Evolutionary conservation across 805 yeast genomes (phyloP).

Genomic region (Brettanomyces naardenensis): DNA sequence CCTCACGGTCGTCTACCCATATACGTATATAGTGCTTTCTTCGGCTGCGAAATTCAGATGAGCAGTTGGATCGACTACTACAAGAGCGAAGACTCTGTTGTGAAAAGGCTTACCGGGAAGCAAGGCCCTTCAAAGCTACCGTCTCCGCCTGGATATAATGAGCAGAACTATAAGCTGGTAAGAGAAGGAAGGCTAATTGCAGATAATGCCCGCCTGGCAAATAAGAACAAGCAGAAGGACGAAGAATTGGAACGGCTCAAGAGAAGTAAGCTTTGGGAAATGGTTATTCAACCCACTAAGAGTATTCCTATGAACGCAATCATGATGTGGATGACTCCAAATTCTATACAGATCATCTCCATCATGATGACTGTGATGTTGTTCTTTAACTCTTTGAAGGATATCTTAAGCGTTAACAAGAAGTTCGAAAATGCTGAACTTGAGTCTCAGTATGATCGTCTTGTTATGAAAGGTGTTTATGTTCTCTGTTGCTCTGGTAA

Average conservation of each 20-base stretch:
- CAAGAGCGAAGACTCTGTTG: conserved; percentile 4
- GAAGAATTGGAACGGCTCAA: conserved; percentile 31
- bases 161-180: conserved; percentile 10
- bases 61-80: conserved; percentile 7
- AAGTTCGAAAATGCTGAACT: conserved; percentile 36
- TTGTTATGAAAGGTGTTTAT: conserved; percentile 20
- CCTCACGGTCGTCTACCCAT: too few species aligned
- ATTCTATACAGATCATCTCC: conserved; percentile 81
- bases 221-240: conserved; percentile 20
- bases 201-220: neutral
- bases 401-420: conserved; percentile 49
- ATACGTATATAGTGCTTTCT: too few species aligned
- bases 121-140: conserved; percentile 7
- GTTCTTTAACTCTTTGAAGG: conserved; percentile 68
- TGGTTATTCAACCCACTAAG: conserved; percentile 77
- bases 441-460: conserved; percentile 14
- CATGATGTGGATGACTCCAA: conserved; percentile 92
- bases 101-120: conserved; percentile 3
- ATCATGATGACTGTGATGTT: conserved; percentile 84
- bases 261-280: conserved; percentile 74
- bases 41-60: too few species aligned
- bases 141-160: conserved; percentile 12
- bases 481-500: conserved; percentile 39
- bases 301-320: conserved; percentile 79
- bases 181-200: conserved; percentile 2